A percentile compares a stretch with the other conserved stretches of the same genome.
phyloP scores from a whole-genome alignment of 805 yeast species.

The Kazachstania martiniae region DNA sequence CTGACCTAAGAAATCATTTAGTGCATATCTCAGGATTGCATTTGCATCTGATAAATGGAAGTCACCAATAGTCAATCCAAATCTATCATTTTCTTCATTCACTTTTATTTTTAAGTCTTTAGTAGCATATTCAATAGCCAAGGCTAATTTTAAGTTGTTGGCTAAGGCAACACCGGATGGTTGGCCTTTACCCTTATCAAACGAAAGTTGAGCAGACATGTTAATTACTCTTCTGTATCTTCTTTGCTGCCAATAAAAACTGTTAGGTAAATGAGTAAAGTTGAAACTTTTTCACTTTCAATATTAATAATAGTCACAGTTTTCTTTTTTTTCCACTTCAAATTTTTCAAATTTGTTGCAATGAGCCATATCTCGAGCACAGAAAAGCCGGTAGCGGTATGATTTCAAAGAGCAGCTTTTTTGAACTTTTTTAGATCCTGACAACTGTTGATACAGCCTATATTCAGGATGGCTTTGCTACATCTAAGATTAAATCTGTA shows the following conservation, averaged over 20 bases:
- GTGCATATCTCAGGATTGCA: slow-evolving; percentile 56
- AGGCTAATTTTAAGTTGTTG: slow-evolving; percentile 25
- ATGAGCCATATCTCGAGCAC: too few species aligned
- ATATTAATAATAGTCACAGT: too few species aligned
- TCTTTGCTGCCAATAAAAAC: background rate
- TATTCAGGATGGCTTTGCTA: too few species aligned
- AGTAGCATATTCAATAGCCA: slow-evolving; percentile 21
- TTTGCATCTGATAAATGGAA: slow-evolving; percentile 50
- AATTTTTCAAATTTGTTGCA: too few species aligned
- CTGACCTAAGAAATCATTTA: slow-evolving; percentile 35
- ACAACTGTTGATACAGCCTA: too few species aligned
- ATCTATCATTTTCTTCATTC: slow-evolving; percentile 14
- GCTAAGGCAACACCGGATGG: slow-evolving; percentile 14
- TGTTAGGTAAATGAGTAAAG: too few species aligned
- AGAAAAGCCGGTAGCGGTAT: too few species aligned
- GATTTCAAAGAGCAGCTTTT: too few species aligned
- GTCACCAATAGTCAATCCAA: slow-evolving; percentile 21
- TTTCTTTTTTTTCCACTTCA: too few species aligned
- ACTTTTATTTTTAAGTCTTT: slow-evolving; percentile 15
- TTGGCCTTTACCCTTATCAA: slow-evolving; percentile 20
- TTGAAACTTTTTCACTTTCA: too few species aligned
- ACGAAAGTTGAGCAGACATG: slow-evolving; percentile 19
- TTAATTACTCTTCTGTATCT: background rate
- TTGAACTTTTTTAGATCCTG: too few species aligned
- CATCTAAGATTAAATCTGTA: too few species aligned